A percentile compares a stretch with the other conserved stretches of the same genome.
phyloP scores from a whole-genome alignment of 1,139 yeast species.

The Candida albicans region DNA sequence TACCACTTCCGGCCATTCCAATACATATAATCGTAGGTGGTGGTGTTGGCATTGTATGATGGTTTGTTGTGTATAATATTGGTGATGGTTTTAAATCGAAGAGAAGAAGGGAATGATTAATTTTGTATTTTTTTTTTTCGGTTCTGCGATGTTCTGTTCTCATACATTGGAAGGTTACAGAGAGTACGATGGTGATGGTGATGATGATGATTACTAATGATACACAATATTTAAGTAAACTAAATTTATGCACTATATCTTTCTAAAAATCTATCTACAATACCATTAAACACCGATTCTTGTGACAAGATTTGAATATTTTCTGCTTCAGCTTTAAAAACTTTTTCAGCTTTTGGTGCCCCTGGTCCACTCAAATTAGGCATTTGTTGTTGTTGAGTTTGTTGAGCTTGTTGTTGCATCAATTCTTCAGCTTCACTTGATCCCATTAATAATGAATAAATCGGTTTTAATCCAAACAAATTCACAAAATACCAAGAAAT shows the following conservation, averaged over 20 bases:
- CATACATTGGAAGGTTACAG: background rate
- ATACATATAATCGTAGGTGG: constrained; percentile 77
- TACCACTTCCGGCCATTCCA: constrained; percentile 98
- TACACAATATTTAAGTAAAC: background rate
- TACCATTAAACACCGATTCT: constrained; percentile 52
- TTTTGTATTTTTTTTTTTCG: background rate
- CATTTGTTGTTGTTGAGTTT: constrained; percentile 39
- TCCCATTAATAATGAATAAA: constrained; percentile 70
- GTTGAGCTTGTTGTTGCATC: constrained; percentile 45
- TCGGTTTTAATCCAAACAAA: constrained; percentile 79
- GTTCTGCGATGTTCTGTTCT: constrained; percentile 3
- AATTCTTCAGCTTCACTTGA: constrained; percentile 48
- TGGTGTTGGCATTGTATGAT: constrained; percentile 33
- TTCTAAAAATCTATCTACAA: constrained; percentile 62
- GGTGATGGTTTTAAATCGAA: background rate
- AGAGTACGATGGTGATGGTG: background rate
- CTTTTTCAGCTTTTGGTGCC: constrained; percentile 57
- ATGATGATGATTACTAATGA: too few species aligned
- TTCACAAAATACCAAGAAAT: constrained; percentile 97
- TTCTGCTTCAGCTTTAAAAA: constrained; percentile 73
- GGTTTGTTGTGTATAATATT: background rate
- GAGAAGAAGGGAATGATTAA: background rate
- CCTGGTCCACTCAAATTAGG: constrained; percentile 54
- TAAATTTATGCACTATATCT: constrained; percentile 9
- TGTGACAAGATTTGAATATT: constrained; percentile 68